Evolutionary conservation across 306 rosid species (phyloP), one percentile per base, ranked within the genome.

Genomic region (Prunus mira): DNA sequence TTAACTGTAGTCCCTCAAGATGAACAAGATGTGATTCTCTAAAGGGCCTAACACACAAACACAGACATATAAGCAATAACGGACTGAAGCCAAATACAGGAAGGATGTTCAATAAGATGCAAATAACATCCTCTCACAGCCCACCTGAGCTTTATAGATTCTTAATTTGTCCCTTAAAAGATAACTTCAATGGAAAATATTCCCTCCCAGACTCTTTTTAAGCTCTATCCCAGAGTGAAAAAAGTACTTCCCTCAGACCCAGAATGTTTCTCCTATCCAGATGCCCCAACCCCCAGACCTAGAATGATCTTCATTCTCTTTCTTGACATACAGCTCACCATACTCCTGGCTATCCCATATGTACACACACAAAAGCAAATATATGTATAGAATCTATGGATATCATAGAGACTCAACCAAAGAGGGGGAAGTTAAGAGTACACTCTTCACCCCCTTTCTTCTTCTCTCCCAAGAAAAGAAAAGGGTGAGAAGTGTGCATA

Each of bases 181-280:
- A 69, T 71, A 78, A 78, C 88, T 85, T 87, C 79, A 64, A 68
- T 41, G 45, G 76, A 81, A 84, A 79, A 82, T 50, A 80, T 80
- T 75, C 84, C 79, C 70, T 32, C 76, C 65, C 32, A 51, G 54
- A 78, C 52, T 69, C 79, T 79, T 61, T 81, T 83, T 68, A 74
- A 77, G 77, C 75, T 65, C 51, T 65, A 73, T 61, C 41, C 74
- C 72, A 73, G 80, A 79, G 52, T 22, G 72, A 69, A 81, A 82
- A 79, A 76, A 61, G 51, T 55, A 73, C 71, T 27, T 18, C 58
- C 50, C 69, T 50, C 54, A 62, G 52, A 55, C 79, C 55, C 62
- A 55, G 85, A 86, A 77, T 69, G 58, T 76, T 82, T 78, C 64
- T 76, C 74, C 69, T 34, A 14, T 66, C 69, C 19, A 62, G 56